phyloP scores from a whole-genome alignment of 139 green algal species.

The Yamagishiella unicocca region DNA sequence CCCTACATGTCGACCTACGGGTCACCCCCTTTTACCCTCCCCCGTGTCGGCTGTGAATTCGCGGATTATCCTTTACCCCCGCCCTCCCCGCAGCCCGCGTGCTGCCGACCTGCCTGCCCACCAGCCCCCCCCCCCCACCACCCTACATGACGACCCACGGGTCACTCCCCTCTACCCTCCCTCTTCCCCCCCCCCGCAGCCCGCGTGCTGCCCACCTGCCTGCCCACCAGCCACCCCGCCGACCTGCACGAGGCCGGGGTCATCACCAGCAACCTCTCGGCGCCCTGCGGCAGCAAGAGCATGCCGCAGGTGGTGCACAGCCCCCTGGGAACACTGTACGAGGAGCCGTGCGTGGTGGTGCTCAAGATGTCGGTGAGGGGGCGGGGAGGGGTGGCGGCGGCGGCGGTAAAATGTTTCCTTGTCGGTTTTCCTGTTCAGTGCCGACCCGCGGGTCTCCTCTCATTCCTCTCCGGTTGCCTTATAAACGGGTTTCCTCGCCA shows the following conservation, averaged over 20 bases:
- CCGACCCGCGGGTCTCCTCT: too few relatives aligned
- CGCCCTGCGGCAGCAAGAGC: constrained; percentile 27
- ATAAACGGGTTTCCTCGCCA: too few relatives aligned
- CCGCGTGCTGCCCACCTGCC: background rate
- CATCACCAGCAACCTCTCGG: constrained; percentile 18
- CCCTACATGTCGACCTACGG: too few relatives aligned
- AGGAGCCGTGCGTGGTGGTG: constrained; percentile 58
- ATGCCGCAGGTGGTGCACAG: constrained; percentile 53
- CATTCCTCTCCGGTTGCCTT: too few relatives aligned
- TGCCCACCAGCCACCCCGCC: background rate
- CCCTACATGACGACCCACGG: too few relatives aligned
- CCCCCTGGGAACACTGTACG: constrained; percentile 58
- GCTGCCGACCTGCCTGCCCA: background rate
- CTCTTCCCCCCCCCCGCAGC: background rate
- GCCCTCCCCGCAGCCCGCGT: background rate
- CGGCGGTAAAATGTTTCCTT: background rate
- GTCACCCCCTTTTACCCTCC: too few relatives aligned
- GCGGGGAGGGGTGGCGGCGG: background rate
- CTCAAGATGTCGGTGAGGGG: constrained; percentile 51
- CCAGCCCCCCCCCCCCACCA: too few relatives aligned
- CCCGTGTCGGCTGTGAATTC: background rate
- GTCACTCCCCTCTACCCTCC: background rate
- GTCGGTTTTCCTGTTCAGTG: background rate
- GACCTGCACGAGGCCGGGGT: constrained; percentile 28
- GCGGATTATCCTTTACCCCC: background rate